Percentiles rank a stretch among this genome's conserved stretches.
Evolutionary conservation across 306 rosid species (phyloP).

Genomic region (Vicia faba): DNA sequence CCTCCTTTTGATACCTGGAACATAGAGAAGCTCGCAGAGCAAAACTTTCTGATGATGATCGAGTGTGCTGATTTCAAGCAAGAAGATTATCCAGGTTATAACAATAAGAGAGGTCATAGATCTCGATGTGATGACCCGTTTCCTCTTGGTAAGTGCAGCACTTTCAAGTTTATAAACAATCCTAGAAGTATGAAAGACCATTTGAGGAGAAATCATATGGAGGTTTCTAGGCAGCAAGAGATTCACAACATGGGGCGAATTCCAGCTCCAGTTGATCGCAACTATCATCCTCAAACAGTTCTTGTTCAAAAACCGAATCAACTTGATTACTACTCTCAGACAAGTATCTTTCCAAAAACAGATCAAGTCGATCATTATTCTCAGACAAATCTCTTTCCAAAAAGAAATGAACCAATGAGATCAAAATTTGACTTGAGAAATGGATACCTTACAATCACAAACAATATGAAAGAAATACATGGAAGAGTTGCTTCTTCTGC

Average conservation of each 20-base stretch:
- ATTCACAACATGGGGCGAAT: background rate
- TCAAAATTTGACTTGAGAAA: conserved; percentile 6
- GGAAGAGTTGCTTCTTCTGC: conserved; percentile 22
- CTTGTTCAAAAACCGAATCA: background rate
- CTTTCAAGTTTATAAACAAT: conserved; percentile 48
- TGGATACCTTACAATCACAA: conserved; percentile 4
- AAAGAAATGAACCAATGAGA: background rate
- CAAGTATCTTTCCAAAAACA: background rate
- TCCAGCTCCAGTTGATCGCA: conserved; percentile 13
- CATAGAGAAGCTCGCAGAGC: conserved; percentile 40
- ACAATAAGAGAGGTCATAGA: conserved; percentile 60
- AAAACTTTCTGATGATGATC: conserved; percentile 33
- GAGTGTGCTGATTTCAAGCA: conserved; percentile 47
- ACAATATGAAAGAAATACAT: conserved; percentile 7
- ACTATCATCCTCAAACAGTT: conserved; percentile 28
- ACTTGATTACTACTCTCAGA: background rate
- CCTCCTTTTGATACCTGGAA: conserved; percentile 48
- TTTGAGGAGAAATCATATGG: background rate
- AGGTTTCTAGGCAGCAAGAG: background rate
- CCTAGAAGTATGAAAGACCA: background rate
- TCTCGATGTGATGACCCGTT: conserved; percentile 50
- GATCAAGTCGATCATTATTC: background rate
- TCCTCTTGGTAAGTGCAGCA: conserved; percentile 59
- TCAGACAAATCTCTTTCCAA: background rate
- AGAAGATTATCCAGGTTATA: conserved; percentile 55